phyloP scores from a whole-genome alignment of 148 eudicot genomes.

The Rhododendron simsii region DNA sequence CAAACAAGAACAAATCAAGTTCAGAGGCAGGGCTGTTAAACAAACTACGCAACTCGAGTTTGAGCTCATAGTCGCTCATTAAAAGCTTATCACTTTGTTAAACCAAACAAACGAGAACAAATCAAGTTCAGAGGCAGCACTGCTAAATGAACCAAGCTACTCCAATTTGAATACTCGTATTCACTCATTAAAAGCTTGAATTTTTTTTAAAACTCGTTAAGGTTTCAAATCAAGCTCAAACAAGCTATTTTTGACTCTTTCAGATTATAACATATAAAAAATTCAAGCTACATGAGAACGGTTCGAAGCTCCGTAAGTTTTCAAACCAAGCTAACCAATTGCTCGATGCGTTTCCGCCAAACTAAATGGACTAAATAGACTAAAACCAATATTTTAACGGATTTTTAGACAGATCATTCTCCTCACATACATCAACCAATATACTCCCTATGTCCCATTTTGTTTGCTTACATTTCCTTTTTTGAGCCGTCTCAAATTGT shows the following conservation, averaged over 20 bases:
- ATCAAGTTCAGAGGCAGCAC: neutral
- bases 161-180: neutral
- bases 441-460: neutral
- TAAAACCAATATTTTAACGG: too few species aligned
- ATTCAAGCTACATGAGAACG: neutral
- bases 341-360: neutral
- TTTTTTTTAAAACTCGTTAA: neutral
- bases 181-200: neutral
- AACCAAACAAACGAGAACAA: neutral
- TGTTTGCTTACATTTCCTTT: neutral
- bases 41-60: neutral
- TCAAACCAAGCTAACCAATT: neutral
- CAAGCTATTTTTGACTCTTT: neutral
- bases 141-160: neutral
- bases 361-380: too few species aligned
- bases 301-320: neutral
- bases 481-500: neutral
- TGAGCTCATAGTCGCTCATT: neutral
- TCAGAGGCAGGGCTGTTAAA: neutral
- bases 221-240: neutral
- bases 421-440: neutral
- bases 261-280: neutral
- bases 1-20: neutral
- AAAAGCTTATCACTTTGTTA: neutral
- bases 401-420: neutral